These are phyloP conservation scores for Singerocomus rubriflavus DNA, from an alignment of 1,284 basidiomycete species.

Conservation along the genomic window DNA sequence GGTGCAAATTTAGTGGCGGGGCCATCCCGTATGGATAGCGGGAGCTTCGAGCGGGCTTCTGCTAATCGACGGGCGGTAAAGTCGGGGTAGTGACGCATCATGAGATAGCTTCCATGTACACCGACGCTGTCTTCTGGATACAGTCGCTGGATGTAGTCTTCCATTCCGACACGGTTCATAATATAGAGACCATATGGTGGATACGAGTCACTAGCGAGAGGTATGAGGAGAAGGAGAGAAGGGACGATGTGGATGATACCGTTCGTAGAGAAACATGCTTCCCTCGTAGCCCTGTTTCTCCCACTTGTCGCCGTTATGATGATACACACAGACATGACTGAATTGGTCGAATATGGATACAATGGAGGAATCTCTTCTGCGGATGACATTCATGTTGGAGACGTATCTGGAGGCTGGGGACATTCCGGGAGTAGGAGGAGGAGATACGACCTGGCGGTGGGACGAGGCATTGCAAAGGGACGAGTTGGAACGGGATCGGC, in stretches of 20 bases:
- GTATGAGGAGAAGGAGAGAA: constrained; percentile 1
- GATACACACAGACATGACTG: constrained; percentile 79
- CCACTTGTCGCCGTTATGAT: constrained; percentile 70
- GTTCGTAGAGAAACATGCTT: constrained; percentile 84
- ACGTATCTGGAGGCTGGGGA: constrained; percentile 58
- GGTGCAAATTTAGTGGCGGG: constrained; percentile 47
- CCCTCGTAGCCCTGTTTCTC: constrained; percentile 85
- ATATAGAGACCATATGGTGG: constrained; percentile 87
- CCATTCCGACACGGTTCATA: constrained; percentile 82
- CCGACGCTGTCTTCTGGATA: constrained; percentile 79
- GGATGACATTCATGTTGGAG: constrained; percentile 81
- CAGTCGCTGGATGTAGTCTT: constrained; percentile 76
- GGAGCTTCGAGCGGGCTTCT: constrained; percentile 29
- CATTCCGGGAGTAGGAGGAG: constrained; percentile 40
- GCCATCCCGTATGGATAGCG: constrained; percentile 29
- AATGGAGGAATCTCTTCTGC: constrained; percentile 78
- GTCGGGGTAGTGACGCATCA: constrained; percentile 72
- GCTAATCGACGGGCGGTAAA: constrained; percentile 56
- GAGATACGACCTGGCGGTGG: neutral
- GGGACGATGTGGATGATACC: constrained; percentile 41
- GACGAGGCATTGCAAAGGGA: constrained; percentile 18
- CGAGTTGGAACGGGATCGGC: constrained; percentile 32
- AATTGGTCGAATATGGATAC: constrained; percentile 80
- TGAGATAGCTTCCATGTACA: constrained; percentile 61
- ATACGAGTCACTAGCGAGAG: constrained; percentile 50